Evolutionary conservation across 169 alveolate genomes (phyloP).

Genomic region (Perkinsus chesapeaki): DNA sequence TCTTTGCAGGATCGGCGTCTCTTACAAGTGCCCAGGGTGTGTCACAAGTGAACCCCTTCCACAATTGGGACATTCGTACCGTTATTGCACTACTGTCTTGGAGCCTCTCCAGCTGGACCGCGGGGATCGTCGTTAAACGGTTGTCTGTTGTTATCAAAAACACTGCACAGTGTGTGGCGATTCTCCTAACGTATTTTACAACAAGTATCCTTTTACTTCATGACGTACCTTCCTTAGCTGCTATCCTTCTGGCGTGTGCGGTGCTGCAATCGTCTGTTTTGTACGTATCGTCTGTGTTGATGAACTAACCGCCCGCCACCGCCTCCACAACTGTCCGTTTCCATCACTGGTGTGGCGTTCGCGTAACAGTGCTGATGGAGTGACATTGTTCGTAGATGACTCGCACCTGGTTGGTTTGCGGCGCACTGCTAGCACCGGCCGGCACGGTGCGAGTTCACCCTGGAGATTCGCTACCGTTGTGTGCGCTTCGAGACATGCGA

Average conservation of each 20-base stretch:
- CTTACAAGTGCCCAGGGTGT: not conserved
- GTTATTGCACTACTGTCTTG: not conserved
- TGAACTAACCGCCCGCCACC: too few species aligned
- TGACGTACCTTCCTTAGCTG: not conserved
- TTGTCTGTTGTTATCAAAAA: not conserved
- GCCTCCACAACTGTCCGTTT: too few species aligned
- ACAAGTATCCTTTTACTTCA: not conserved
- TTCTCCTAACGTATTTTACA: not conserved
- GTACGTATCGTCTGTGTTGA: not conserved
- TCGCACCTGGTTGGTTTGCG: too few species aligned
- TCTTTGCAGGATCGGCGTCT: not conserved
- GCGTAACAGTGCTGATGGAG: too few species aligned
- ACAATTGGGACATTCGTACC: not conserved
- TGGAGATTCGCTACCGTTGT: not conserved
- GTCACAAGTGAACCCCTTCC: not conserved
- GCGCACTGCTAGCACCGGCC: not conserved
- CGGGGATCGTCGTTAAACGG: not conserved
- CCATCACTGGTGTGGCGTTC: too few species aligned
- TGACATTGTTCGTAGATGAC: too few species aligned
- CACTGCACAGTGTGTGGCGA: not conserved
- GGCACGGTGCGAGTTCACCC: not conserved
- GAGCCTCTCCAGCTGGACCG: not conserved
- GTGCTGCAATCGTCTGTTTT: not conserved
- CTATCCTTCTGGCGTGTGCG: not conserved
- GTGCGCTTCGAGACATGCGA: not conserved